Percentiles rank a stretch among this genome's conserved stretches.
Conservation (phyloP, 2,329 filamentous ascomycete genomes). For the Xylariaceae sp. region DNA sequence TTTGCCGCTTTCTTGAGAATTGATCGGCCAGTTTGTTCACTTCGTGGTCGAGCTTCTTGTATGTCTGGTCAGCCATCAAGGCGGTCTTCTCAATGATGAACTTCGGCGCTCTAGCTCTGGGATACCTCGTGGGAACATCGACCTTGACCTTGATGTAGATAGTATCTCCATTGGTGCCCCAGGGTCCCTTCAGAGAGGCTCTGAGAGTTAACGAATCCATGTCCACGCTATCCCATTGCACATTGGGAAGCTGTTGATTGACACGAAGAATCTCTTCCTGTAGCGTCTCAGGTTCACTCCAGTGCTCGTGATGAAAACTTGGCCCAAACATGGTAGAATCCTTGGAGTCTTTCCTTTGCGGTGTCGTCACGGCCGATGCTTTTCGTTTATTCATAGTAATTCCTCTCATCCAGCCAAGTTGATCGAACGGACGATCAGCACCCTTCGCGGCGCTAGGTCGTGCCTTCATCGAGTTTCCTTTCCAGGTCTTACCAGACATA, state of each 20-base stretch:
- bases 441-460: slow-evolving; percentile 40
- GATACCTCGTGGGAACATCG: slow-evolving; percentile 55
- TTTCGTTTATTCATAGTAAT: slow-evolving; percentile 59
- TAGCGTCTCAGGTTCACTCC: slow-evolving; percentile 57
- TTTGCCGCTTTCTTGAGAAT: slow-evolving; percentile 53
- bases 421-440: slow-evolving; percentile 46
- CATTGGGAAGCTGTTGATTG: slow-evolving; percentile 56
- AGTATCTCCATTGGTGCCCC: slow-evolving; percentile 51
- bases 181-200: slow-evolving; percentile 60
- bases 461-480: slow-evolving; percentile 55
- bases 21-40: slow-evolving; percentile 51
- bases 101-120: slow-evolving; percentile 51
- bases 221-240: slow-evolving; percentile 59
- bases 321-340: slow-evolving; percentile 48
- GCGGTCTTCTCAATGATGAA: slow-evolving; percentile 58
- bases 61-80: slow-evolving; percentile 53
- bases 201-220: slow-evolving; percentile 55
- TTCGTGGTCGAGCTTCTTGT: slow-evolving; percentile 49
- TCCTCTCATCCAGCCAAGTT: slow-evolving; percentile 66
- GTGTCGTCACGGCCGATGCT: slow-evolving; percentile 36
- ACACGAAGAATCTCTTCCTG: slow-evolving; percentile 62
- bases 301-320: slow-evolving; percentile 49
- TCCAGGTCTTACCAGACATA: slow-evolving; percentile 41
- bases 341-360: slow-evolving; percentile 48
- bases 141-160: slow-evolving; percentile 61